phyloP scores from a whole-genome alignment of 2,329 filamentous ascomycete genomes.

The Ophiostoma ulmi region DNA sequence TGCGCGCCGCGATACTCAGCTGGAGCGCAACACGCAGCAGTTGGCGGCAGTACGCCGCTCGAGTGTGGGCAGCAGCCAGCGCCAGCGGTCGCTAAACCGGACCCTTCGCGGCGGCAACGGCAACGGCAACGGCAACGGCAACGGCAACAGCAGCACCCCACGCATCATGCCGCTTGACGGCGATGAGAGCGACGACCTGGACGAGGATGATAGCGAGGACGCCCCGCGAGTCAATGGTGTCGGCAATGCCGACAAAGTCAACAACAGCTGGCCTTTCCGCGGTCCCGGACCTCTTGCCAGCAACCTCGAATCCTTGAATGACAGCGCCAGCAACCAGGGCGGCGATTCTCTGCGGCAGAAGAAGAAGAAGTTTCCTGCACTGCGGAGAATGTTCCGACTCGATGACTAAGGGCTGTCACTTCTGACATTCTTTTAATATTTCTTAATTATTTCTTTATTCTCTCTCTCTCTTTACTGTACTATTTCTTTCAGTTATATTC shows the following conservation, averaged over 20 bases:
- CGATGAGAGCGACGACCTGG: slow-evolving; percentile 2
- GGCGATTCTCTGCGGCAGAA: slow-evolving; percentile 28
- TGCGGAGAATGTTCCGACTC: slow-evolving; percentile 60
- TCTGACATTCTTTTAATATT: neutral
- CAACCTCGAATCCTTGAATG: slow-evolving; percentile 21
- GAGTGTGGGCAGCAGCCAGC: slow-evolving; percentile 29
- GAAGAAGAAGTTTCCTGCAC: slow-evolving; percentile 63
- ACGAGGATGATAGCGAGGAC: slow-evolving; percentile 29
- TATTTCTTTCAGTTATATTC: neutral
- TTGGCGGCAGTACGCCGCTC: slow-evolving; percentile 43
- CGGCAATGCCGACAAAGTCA: neutral
- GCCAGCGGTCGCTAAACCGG: slow-evolving; percentile 11
- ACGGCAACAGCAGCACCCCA: slow-evolving; percentile 15
- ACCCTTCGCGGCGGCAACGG: neutral
- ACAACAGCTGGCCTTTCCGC: neutral
- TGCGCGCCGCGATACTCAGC: slow-evolving; percentile 56
- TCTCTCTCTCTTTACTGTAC: neutral
- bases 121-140: neutral
- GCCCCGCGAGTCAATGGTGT: slow-evolving; percentile 11
- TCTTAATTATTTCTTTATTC: neutral
- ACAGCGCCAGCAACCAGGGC: neutral
- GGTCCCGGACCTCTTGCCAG: slow-evolving; percentile 16
- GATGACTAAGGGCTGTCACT: slow-evolving; percentile 34
- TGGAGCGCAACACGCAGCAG: slow-evolving; percentile 55
- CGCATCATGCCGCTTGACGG: slow-evolving; percentile 6